Evolutionary conservation across 192 early-diverging fungal genomes (phyloP).

Genomic region (Backusella circina): DNA sequence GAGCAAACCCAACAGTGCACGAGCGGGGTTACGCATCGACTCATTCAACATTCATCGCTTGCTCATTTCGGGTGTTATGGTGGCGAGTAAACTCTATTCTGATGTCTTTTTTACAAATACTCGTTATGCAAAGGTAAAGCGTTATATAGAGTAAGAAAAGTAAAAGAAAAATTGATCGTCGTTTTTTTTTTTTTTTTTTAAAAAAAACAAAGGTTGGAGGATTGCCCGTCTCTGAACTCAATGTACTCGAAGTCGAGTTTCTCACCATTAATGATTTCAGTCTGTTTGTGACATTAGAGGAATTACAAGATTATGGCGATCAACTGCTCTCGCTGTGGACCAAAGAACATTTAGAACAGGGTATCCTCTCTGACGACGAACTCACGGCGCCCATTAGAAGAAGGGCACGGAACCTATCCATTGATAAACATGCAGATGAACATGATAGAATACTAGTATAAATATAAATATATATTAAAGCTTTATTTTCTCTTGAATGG

Average conservation of each 20-base stretch:
- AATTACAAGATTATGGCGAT: conserved; percentile 75
- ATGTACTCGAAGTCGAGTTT: conserved; percentile 87
- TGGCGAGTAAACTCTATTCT: conserved; percentile 86
- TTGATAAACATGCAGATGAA: conserved; percentile 5
- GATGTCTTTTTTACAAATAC: conserved; percentile 95
- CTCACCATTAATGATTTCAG: conserved; percentile 78
- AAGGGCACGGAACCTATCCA: conserved; percentile 4
- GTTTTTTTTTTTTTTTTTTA: too few relatives aligned
- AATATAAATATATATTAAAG: not conserved
- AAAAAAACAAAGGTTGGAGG: conserved; percentile 68
- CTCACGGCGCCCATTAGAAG: not conserved
- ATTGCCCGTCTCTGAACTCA: conserved; percentile 80
- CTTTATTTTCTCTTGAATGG: conserved; percentile 4
- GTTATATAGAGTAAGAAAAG: not conserved
- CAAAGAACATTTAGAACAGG: conserved; percentile 17
- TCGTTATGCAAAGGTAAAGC: conserved; percentile 72
- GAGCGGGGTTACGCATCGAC: conserved; percentile 68
- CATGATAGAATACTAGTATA: not conserved
- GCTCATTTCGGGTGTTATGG: conserved; percentile 84
- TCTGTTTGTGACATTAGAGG: conserved; percentile 69
- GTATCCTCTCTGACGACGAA: not conserved
- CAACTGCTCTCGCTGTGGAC: conserved; percentile 60
- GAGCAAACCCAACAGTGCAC: conserved; percentile 55
- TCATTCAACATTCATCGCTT: conserved; percentile 90
- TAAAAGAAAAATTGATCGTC: not conserved